Evolutionary conservation across 2,329 filamentous ascomycete species (phyloP), one percentile per base, ranked within the genome.

Genomic region (Colletotrichum cereale): DNA sequence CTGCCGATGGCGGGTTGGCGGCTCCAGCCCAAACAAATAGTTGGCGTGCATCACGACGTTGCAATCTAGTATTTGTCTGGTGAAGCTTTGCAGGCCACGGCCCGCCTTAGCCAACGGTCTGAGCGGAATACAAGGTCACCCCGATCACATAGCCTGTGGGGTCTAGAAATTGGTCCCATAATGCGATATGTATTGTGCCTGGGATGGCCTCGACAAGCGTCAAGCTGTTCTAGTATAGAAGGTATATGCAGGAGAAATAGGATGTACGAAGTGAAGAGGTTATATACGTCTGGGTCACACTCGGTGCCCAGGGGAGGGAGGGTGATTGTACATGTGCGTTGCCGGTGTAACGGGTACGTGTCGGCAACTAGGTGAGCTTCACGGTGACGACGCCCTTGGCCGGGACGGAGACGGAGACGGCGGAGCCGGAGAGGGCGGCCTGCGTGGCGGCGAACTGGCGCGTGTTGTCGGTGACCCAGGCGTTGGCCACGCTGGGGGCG

Each of bases 401-500:
- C 38, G 76, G 76, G 36, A 78, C 58, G 31, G 72, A 75, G 6
- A 76, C 76, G n/a, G 72, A 74, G 10, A 73, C 75, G 18, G 69
- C 67, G 14, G 73, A 73, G 2, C 73, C 74, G 18, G 73, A 72
- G 4, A 76, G 57, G 14, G 62, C 66, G 16, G 70, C 69, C 6
- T 60, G 34, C 8, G 75, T 76, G 8, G 72, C 12, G 14, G 75
- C 74, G 47, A 78, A 75, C 40, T 74, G 73, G 70, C 76, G 67
- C 14, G 73, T 73, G 21, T 82, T 81, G 74, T 83, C 79, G 0
- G 82, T 84, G 24, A 82, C 67, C 77, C 78, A 84, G 12, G 80
- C 79, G 40, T 75, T 76, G 4, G 77, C 80, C 12, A 71, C 53
- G 44, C 72, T 73, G 1, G 76, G 75, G 7, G 67, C 76, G 67